phyloP scores from a whole-genome alignment of 202 grass and related monocot species.

The Miscanthus sacchariflorus region DNA sequence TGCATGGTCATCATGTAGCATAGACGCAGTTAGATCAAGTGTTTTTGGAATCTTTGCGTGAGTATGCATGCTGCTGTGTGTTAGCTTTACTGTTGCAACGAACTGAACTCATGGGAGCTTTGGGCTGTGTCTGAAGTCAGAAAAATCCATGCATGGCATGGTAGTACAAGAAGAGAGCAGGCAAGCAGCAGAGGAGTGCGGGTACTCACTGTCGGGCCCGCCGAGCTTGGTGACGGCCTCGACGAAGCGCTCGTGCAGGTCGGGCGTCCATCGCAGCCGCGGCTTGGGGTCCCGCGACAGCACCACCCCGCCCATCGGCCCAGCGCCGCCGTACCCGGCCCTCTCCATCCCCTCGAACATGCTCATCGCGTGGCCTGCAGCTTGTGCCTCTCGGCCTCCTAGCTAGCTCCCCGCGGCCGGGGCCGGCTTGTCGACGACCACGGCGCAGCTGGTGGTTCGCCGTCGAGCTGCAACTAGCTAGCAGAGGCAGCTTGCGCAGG shows the following conservation, averaged over 20 bases:
- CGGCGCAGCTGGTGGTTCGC: neutral
- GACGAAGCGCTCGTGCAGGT: slow-evolving; percentile 93
- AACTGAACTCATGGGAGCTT: neutral
- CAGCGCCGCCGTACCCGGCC: slow-evolving; percentile 50
- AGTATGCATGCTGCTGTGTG: slow-evolving; percentile 29
- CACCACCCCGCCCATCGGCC: slow-evolving; percentile 55
- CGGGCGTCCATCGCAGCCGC: slow-evolving; percentile 81
- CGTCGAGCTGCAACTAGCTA: neutral
- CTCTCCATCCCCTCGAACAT: slow-evolving; percentile 79
- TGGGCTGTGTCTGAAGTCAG: neutral
- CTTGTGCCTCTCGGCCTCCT: neutral
- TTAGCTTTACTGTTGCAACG: neutral
- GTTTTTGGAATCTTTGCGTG: neutral
- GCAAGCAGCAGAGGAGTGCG: neutral
- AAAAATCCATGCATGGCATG: neutral
- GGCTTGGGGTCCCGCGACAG: slow-evolving; percentile 90
- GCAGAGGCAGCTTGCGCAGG: neutral
- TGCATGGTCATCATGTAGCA: neutral
- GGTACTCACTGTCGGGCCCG: slow-evolving; percentile 76
- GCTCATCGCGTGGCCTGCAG: neutral
- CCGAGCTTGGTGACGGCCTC: slow-evolving; percentile 97
- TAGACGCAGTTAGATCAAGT: neutral
- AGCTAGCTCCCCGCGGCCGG: neutral
- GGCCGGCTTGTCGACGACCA: neutral
- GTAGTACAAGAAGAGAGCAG: neutral